Percentiles rank a stretch among this genome's conserved stretches.
These are phyloP conservation scores for Termitomyces sp. DNA, from an alignment of 768 basidiomycete genomes.

Conservation along the genomic window DNA sequence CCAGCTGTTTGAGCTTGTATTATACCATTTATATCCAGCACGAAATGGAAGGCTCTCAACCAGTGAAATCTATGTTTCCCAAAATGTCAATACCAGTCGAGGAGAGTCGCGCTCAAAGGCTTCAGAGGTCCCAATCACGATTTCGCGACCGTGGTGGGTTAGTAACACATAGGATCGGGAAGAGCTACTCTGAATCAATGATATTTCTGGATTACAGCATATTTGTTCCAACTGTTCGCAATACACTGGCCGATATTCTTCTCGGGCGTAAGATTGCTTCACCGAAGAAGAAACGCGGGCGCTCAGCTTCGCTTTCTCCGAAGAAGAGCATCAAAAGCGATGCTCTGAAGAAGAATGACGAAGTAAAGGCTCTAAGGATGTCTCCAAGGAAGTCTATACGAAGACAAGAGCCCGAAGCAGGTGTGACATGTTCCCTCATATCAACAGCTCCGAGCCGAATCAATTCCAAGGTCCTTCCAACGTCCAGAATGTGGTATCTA, in stretches of 20 bases:
- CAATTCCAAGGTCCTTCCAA: constrained; percentile 1
- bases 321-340: constrained; percentile 8
- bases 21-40: not conserved
- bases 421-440: not conserved
- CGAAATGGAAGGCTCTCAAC: constrained; percentile 2
- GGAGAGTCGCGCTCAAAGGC: constrained; percentile 55
- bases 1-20: not conserved
- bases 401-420: constrained; percentile 5
- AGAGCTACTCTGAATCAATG: not conserved
- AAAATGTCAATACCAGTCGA: constrained; percentile 28
- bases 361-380: constrained; percentile 2
- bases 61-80: not conserved
- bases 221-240: constrained; percentile 16
- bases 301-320: constrained; percentile 28
- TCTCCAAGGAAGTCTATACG: constrained; percentile 12
- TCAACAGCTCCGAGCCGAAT: not conserved
- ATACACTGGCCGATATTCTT: constrained; percentile 18
- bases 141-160: constrained; percentile 68
- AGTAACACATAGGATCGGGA: constrained; percentile 15
- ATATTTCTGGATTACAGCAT: constrained; percentile 8
- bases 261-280: constrained; percentile 29
- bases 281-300: constrained; percentile 28
- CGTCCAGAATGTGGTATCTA: not conserved
- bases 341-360: not conserved
- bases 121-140: constrained; percentile 58